These are phyloP conservation scores for Aspergillus pseudoterreus DNA, from an alignment of 2,329 filamentous ascomycete species.

Conservation along the genomic window DNA sequence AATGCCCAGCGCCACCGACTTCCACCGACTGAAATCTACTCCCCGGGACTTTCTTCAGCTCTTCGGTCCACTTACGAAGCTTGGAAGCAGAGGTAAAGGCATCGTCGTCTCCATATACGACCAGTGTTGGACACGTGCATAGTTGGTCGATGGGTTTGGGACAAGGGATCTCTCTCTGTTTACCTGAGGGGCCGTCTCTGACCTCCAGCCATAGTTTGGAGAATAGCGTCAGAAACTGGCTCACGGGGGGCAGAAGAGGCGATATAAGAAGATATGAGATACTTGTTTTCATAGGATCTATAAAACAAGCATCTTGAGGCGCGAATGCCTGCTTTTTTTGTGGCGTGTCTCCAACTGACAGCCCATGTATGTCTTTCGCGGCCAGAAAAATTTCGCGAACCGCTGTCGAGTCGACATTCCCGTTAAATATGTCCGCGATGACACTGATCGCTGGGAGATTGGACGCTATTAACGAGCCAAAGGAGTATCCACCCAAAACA, in stretches of 20 bases:
- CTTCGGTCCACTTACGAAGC: conserved; percentile 62
- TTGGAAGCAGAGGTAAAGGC: conserved; percentile 65
- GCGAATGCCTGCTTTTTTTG: background rate
- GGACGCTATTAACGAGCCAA: conserved; percentile 77
- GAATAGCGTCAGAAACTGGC: conserved; percentile 61
- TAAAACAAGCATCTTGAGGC: conserved; percentile 1
- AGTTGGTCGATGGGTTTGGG: conserved; percentile 55
- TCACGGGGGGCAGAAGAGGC: conserved; percentile 55
- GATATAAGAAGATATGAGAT: conserved; percentile 60
- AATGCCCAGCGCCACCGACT: conserved; percentile 57
- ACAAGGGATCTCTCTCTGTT: conserved; percentile 25
- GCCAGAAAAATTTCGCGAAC: conserved; percentile 67
- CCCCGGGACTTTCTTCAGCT: conserved; percentile 43
- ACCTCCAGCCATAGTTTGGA: conserved; percentile 41
- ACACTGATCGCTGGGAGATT: conserved; percentile 60
- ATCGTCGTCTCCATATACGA: conserved; percentile 72
- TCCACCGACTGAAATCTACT: conserved; percentile 50
- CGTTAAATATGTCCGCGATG: conserved; percentile 59
- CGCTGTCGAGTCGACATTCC: conserved; percentile 52
- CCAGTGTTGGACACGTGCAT: conserved; percentile 56
- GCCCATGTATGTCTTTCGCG: conserved; percentile 64
- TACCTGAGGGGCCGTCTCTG: conserved; percentile 20
- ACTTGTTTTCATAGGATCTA: conserved; percentile 18
- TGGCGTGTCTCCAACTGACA: conserved; percentile 52
- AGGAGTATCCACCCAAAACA: conserved; percentile 80